Conservation (phyloP, 306 rosid species). For the Ammopiptanthus mongolicus region DNA sequence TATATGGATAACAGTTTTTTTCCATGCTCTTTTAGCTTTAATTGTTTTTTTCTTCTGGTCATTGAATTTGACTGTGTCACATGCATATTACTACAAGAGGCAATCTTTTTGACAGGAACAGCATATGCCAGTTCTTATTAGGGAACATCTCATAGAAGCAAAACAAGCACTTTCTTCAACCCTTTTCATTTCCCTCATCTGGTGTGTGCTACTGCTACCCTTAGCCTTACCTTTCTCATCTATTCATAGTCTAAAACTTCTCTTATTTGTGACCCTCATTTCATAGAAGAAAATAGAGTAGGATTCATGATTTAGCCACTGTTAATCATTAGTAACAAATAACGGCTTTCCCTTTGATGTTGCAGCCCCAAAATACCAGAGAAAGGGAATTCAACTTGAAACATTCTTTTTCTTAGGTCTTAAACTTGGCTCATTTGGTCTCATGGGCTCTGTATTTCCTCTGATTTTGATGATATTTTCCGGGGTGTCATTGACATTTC, state of each 20-base stretch:
- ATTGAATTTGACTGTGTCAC: conserved; percentile 10
- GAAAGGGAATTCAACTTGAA: background rate
- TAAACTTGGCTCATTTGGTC: conserved; percentile 19
- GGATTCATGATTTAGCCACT: background rate
- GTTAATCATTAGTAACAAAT: background rate
- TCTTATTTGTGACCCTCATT: conserved; percentile 24
- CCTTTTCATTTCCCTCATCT: conserved; percentile 30
- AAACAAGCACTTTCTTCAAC: conserved; percentile 26
- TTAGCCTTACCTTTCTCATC: conserved; percentile 30
- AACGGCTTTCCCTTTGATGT: conserved; percentile 26
- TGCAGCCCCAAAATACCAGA: conserved; percentile 8
- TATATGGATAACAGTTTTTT: background rate
- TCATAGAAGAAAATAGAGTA: background rate
- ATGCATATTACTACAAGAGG: conserved; percentile 25
- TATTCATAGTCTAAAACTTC: conserved; percentile 22
- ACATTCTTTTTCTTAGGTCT: background rate
- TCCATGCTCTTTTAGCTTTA: conserved; percentile 8
- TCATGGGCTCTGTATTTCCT: conserved; percentile 53
- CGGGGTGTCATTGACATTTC: conserved; percentile 21
- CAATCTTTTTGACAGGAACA: conserved; percentile 31
- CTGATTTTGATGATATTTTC: conserved; percentile 40
- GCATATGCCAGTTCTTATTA: conserved; percentile 21
- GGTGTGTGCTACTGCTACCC: conserved; percentile 28
- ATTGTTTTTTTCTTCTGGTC: background rate
- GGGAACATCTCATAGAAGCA: conserved; percentile 29